phyloP scores from a whole-genome alignment of 129 eudicot genomes.

The Heracleum sosnowskyi region DNA sequence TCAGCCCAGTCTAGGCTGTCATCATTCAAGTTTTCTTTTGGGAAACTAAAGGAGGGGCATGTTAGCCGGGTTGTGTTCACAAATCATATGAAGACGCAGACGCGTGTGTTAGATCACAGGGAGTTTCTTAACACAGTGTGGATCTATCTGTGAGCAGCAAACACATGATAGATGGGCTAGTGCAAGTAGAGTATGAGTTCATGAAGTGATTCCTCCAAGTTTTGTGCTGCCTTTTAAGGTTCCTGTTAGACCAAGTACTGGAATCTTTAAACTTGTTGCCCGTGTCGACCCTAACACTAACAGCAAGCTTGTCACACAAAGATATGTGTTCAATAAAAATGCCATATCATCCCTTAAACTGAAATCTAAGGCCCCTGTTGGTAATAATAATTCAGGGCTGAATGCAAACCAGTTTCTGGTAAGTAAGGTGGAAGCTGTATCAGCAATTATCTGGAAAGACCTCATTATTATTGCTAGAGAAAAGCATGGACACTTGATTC shows the following conservation, averaged over 20 bases:
- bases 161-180: too few relatives aligned
- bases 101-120: too few relatives aligned
- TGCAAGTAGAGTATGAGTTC: not conserved
- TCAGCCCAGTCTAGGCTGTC: too few relatives aligned
- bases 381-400: not conserved
- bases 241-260: constrained; percentile 1
- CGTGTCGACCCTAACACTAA: not conserved
- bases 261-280: not conserved
- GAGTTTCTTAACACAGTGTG: too few relatives aligned
- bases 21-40: too few relatives aligned
- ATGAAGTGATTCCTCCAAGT: not conserved
- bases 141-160: too few relatives aligned
- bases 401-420: not conserved
- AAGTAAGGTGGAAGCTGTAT: constrained; percentile 6
- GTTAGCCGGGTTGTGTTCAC: too few relatives aligned
- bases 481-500: constrained; percentile 9
- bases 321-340: constrained; percentile 2
- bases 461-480: not conserved
- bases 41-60: too few relatives aligned
- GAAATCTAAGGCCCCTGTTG: not conserved
- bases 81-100: too few relatives aligned
- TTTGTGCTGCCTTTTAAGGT: not conserved
- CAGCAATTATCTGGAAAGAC: constrained; percentile 19
- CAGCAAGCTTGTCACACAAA: not conserved
- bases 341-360: constrained; percentile 14